Percentiles rank a stretch among this genome's conserved stretches.
These are phyloP conservation scores for Arabis hirsuta DNA, from an alignment of 345 rosid genomes.

Conservation along the genomic window DNA sequence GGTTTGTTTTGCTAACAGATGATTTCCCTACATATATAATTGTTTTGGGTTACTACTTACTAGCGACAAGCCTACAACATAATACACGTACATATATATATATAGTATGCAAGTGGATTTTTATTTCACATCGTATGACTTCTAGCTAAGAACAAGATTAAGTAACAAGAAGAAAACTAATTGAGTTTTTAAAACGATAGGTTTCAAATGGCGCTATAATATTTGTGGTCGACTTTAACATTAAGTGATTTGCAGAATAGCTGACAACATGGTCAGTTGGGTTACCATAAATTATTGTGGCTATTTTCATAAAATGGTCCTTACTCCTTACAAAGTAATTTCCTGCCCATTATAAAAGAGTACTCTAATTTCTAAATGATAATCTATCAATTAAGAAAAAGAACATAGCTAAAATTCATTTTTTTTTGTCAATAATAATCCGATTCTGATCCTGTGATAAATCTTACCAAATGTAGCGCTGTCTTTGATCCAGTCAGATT, in stretches of 20 bases:
- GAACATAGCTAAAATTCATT: too few relatives aligned
- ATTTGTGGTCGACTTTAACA: background rate
- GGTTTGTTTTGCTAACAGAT: background rate
- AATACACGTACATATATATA: background rate
- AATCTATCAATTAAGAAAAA: too few relatives aligned
- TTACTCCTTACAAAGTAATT: background rate
- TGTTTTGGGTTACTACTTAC: background rate
- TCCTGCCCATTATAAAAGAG: background rate
- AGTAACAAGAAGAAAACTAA: background rate
- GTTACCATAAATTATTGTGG: background rate
- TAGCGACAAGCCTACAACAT: background rate
- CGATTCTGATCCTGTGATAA: too few relatives aligned
- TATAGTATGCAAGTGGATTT: background rate
- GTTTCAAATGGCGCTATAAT: too few relatives aligned
- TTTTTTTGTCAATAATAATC: too few relatives aligned
- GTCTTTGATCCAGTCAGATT: too few relatives aligned
- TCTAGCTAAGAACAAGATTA: constrained; percentile 10
- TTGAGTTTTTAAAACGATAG: background rate
- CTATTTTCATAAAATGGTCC: background rate
- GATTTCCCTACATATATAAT: background rate
- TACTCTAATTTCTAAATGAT: too few relatives aligned
- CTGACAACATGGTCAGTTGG: background rate
- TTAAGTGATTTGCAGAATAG: background rate
- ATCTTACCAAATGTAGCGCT: too few relatives aligned
- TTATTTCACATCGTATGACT: background rate